Evolutionary conservation across 2,329 filamentous ascomycete genomes (phyloP), one percentile per base, ranked within the genome.

Genomic region (Penicillium sp.): DNA sequence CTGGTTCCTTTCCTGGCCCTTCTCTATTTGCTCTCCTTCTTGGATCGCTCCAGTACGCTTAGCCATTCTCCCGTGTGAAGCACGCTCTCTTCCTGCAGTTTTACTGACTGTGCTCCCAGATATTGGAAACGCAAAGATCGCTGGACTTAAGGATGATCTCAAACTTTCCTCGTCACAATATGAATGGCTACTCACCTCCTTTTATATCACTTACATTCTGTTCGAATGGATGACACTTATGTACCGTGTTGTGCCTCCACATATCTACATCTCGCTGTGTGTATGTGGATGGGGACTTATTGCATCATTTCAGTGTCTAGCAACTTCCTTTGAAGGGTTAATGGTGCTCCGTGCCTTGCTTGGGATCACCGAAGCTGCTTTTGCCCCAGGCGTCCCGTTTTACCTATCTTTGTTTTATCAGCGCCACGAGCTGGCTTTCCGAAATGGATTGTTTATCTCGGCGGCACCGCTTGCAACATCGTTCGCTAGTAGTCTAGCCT

Each of bases 371-470:
- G 84, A 87, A 70, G 84, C 84, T 0, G 84, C 83, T 0, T 87
- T 87, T 62, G 79, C 80, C 1, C 83, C 84, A 0, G 85, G 85
- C 4, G 80, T 87, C 0, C 85, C 85, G 0, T 86, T 86, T 64
- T 87, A 85, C 57, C 70, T 88, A 8, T 85, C 83, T 0, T 81
- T 86, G 63, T 87, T 88, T 73, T 87, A 83, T 67, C 79, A 77
- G 13, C 75, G 83, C 6, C 76, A 84, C 44, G 93, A 97, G 71
- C 77, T 97, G 32, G 93, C 92, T 0, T 88, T 94, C 56, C 81
- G 92, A 36, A 94, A 89, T 0, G 92, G 91, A 21, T 81, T 96
- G 1, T 95, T 96, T 73, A 87, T 97, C 50, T 92, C 90, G 1
- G 92, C 84, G 0, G 83, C 83, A 6, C 83, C 83, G 0, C 68